Percentiles rank a stretch among this genome's conserved stretches.
phyloP scores from a whole-genome alignment of 441 rosid species.

The Sinapis alba region DNA sequence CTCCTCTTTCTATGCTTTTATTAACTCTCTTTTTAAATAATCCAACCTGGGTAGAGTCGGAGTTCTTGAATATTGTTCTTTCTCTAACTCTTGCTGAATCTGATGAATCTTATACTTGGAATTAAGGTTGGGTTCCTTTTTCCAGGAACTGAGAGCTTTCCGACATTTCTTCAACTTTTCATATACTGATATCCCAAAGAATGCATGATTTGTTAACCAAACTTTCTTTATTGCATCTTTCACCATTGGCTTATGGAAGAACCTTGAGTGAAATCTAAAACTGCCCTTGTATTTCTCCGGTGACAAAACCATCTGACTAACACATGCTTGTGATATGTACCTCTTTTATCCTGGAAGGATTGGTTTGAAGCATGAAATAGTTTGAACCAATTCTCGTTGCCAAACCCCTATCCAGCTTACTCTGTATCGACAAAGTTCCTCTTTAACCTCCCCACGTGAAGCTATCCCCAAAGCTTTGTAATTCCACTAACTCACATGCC shows the following conservation, averaged over 20 bases:
- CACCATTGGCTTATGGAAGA: not conserved
- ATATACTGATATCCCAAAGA: not conserved
- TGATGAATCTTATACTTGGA: not conserved
- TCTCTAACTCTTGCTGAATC: not conserved
- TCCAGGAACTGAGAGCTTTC: not conserved
- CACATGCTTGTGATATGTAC: not conserved
- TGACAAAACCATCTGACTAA: not conserved
- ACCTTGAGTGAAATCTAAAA: not conserved
- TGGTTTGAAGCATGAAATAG: accelerated
- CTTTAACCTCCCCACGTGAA: not conserved
- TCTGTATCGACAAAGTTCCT: not conserved
- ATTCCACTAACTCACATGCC: not conserved
- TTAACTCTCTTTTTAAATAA: not conserved
- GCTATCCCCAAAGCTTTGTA: not conserved
- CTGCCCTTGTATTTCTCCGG: not conserved
- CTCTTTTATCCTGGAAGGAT: not conserved
- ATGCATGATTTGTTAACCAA: not conserved
- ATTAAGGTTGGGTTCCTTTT: not conserved
- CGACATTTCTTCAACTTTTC: not conserved
- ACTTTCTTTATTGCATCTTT: not conserved
- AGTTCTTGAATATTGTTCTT: no score
- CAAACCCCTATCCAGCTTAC: not conserved
- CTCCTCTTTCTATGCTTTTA: not conserved
- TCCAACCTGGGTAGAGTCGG: no score
- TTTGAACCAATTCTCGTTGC: not conserved